Conservation (phyloP, 164 flowering plant genomes). For the Chloranthus sessilifolius region DNA sequence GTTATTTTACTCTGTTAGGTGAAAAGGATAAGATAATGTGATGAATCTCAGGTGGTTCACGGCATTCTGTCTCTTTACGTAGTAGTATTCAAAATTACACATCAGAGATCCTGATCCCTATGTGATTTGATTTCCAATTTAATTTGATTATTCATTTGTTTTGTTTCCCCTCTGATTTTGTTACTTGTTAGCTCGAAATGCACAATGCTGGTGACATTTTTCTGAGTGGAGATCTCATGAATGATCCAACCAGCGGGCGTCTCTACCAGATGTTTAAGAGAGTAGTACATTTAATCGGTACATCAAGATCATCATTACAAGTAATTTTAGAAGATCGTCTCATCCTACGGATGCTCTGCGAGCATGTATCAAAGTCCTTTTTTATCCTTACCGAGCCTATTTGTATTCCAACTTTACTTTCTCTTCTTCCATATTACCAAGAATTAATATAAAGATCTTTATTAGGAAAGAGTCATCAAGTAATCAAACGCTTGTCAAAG, state of each 20-base stretch:
- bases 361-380: constrained; percentile 26
- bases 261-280: constrained; percentile 41
- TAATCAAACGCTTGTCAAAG: constrained; percentile 45
- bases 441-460: not conserved
- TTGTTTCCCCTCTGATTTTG: constrained; percentile 1
- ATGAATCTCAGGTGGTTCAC: too few relatives aligned
- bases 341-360: constrained; percentile 45
- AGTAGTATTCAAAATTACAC: too few relatives aligned
- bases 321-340: constrained; percentile 35
- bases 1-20: too few relatives aligned
- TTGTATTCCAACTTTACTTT: too few relatives aligned
- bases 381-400: too few relatives aligned
- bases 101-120: too few relatives aligned
- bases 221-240: constrained; percentile 36
- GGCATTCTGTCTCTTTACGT: too few relatives aligned
- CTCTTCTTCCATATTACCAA: not conserved
- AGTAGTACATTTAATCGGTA: constrained; percentile 31
- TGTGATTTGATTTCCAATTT: too few relatives aligned
- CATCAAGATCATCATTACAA: constrained; percentile 20
- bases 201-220: constrained; percentile 63
- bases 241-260: constrained; percentile 46
- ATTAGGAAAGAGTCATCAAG: constrained; percentile 54
- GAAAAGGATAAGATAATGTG: too few relatives aligned
- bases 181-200: constrained; percentile 71
- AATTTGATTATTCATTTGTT: not conserved